Base-by-base conservation (phyloP, 2,329 filamentous ascomycete genomes). In the Zasmidium angulare region DNA sequence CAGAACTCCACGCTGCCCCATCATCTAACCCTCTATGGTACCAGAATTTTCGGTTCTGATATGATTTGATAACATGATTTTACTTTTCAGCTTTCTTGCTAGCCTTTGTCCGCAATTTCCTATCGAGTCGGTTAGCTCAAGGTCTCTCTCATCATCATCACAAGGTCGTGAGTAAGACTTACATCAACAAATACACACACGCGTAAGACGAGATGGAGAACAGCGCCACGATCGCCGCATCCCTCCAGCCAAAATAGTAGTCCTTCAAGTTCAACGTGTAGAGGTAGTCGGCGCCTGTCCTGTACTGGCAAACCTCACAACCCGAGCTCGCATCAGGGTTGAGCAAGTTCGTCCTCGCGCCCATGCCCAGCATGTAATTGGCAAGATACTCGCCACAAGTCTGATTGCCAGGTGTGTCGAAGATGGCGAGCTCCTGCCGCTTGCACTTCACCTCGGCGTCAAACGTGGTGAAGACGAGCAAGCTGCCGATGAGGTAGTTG, bases 231-330 rank as follows among this genome's bases (percentile, higher is more conserved):
- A 89, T 85, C 0, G 69, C 87, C 0, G 84, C 84, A 71, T 90
- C 80, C 51, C 88, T 79, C 88, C 88, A 90, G 0, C 85, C 87
- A 64, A 85, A 86, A 61, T 79, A 84, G 64, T 88, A 84, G 2
- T 84, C 78, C 1, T 78, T 77, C 7, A 90, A 66, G 68, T 89
- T 88, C 12, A 90, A 63, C 0, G 79, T 84, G 1, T 72, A 66
- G 1, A 90, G 70, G 63, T 87, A 90, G 58, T 88, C 86, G 4
- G 80, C 77, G 0, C 86, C 87, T 19, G 68, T 73, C 1, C 71
- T 72, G 69, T 84, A 90, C 62, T 84, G 77, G 67, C 88, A 90
- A 0, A 89, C 86, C 46, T 73, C 72, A 70, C 88, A 90, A 0
- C 72, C 76, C 0, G 73, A 67, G 0, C 77, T 84, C 0, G 82